Evolutionary conservation across 2,329 filamentous ascomycete genomes (phyloP).

Genomic region (Exophiala alcalophila): DNA sequence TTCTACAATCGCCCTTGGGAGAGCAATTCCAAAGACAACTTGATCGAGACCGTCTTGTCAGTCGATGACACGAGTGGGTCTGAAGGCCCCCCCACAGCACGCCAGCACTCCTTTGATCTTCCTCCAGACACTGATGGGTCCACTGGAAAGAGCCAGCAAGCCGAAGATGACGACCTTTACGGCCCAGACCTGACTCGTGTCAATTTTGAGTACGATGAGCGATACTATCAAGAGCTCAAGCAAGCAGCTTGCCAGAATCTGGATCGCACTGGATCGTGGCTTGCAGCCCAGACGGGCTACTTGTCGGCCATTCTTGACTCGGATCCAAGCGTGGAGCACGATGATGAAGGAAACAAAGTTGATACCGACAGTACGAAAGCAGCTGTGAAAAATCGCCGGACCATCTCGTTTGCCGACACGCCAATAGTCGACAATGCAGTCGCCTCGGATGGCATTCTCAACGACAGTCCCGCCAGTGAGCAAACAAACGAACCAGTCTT

Average conservation of each 20-base stretch:
- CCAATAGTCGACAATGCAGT: conserved; percentile 13
- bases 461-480: conserved; percentile 44
- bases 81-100: conserved; percentile 66
- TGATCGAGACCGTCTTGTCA: conserved; percentile 68
- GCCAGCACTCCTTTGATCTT: conserved; percentile 32
- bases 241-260: conserved; percentile 69
- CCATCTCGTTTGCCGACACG: conserved; percentile 11
- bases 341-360: conserved; percentile 11
- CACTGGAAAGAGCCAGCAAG: conserved; percentile 10
- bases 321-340: conserved; percentile 42
- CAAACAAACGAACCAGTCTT: conserved; percentile 67
- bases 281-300: conserved; percentile 76
- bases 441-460: conserved; percentile 38
- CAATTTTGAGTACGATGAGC: conserved; percentile 68
- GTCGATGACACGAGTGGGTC: conserved; percentile 49
- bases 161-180: conserved; percentile 29
- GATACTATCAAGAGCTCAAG: conserved; percentile 71
- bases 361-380: neutral
- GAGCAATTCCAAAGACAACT: conserved; percentile 29
- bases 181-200: conserved; percentile 27
- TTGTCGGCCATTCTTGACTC: conserved; percentile 62
- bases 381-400: conserved; percentile 14
- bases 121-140: neutral
- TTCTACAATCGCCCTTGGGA: conserved; percentile 87
- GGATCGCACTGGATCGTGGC: conserved; percentile 82